phyloP scores from a whole-genome alignment of 352 stramenopile species.

The Phytopythium litorale region DNA sequence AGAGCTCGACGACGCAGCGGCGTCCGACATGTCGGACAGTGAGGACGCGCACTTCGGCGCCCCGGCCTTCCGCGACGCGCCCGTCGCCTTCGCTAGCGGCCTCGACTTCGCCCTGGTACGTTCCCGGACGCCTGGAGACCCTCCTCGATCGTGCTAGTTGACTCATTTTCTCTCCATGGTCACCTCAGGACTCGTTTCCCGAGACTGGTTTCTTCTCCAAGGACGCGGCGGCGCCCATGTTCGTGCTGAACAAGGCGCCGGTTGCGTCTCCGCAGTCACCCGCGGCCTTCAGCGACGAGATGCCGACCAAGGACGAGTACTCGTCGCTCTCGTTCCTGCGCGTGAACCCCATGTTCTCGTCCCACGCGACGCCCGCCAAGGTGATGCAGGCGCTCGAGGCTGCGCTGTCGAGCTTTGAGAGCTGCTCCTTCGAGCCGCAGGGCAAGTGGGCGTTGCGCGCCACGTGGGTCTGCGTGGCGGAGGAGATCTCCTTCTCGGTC shows the following conservation, averaged over 20 bases:
- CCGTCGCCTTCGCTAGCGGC: conserved; percentile 38
- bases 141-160: neutral
- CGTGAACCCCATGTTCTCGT: conserved; percentile 56
- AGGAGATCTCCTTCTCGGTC: conserved; percentile 61
- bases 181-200: neutral
- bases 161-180: neutral
- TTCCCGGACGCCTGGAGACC: neutral
- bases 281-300: conserved; percentile 23
- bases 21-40: conserved; percentile 6
- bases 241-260: conserved; percentile 16
- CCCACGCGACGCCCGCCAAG: conserved; percentile 23
- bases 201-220: neutral
- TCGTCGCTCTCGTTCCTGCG: conserved; percentile 36
- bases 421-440: conserved; percentile 32
- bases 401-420: conserved; percentile 30
- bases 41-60: conserved; percentile 10
- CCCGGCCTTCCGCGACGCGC: conserved; percentile 40
- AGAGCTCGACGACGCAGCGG: neutral
- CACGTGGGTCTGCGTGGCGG: conserved; percentile 56
- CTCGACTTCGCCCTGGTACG: conserved; percentile 10
- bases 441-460: conserved; percentile 43
- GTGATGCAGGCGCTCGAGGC: conserved; percentile 53
- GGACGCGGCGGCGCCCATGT: conserved; percentile 8
- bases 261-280: conserved; percentile 42
- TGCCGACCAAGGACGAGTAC: conserved; percentile 55